These are phyloP conservation scores for Xenoacremonium recifei DNA, from an alignment of 2,329 filamentous ascomycete species.

Conservation along the genomic window DNA sequence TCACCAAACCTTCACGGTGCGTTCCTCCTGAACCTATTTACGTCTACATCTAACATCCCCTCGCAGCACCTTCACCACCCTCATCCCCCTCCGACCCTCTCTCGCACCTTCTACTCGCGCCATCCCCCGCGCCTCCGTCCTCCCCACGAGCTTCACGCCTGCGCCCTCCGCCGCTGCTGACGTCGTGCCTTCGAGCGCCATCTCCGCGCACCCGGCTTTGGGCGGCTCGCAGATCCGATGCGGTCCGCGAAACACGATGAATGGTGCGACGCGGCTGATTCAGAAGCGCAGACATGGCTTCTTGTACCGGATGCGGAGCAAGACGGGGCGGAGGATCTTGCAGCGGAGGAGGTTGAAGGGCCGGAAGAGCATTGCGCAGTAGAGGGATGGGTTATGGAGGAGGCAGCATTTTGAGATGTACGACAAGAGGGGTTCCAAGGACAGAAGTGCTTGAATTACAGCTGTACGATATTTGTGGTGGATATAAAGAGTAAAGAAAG, in stretches of 20 bases:
- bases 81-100: constrained; percentile 50
- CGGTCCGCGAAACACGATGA: constrained; percentile 59
- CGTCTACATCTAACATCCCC: constrained; percentile 4
- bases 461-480: no score
- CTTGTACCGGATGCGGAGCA: constrained; percentile 48
- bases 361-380: constrained; percentile 36
- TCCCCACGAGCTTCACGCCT: constrained; percentile 31
- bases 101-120: constrained; percentile 31
- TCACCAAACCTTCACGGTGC: constrained; percentile 25
- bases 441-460: no score
- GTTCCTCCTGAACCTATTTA: constrained; percentile 1
- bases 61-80: constrained; percentile 45
- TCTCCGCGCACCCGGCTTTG: constrained; percentile 55
- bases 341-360: constrained; percentile 53
- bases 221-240: constrained; percentile 52
- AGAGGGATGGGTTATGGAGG: constrained; percentile 1
- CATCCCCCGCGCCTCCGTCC: constrained; percentile 29
- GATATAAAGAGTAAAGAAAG: background rate
- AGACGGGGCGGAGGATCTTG: constrained; percentile 52
- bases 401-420: no score
- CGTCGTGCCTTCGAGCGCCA: constrained; percentile 42
- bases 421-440: no score
- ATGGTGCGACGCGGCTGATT: constrained; percentile 50
- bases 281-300: constrained; percentile 62
- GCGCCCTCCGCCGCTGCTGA: constrained; percentile 34